phyloP scores from a whole-genome alignment of 2,329 filamentous ascomycete genomes.

The Colletotrichum sp. region DNA sequence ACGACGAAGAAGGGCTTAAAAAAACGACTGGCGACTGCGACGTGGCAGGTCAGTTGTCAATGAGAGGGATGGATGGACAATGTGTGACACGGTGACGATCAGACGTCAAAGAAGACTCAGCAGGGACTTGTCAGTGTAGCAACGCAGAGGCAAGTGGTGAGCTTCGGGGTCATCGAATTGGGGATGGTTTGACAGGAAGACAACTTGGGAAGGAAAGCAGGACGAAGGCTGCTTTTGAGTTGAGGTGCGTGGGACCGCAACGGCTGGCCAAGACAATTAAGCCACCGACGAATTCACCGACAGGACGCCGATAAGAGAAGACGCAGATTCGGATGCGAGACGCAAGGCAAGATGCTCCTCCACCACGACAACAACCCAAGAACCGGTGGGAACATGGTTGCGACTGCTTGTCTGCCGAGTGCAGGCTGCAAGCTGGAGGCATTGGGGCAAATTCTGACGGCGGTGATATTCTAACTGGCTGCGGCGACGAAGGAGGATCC shows the following conservation, averaged over 20 bases:
- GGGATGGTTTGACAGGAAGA: fast-evolving
- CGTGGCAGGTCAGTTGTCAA: not conserved
- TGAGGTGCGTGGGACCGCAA: not conserved
- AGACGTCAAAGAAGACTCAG: not conserved
- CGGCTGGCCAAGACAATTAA: not conserved
- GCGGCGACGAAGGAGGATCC: not conserved
- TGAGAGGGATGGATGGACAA: fast-evolving
- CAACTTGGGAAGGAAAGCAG: not conserved
- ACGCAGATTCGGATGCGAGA: not conserved
- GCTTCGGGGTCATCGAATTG: not conserved
- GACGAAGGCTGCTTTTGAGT: not conserved
- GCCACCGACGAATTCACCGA: not conserved
- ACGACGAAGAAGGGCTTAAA: not conserved
- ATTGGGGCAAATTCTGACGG: not conserved
- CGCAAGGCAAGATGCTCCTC: not conserved
- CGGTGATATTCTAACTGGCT: not conserved
- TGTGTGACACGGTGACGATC: not conserved
- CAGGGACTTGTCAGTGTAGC: not conserved
- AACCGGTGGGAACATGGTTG: not conserved
- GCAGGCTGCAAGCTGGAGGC: not conserved
- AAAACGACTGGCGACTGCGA: not conserved
- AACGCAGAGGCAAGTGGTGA: not conserved
- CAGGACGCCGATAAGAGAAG: not conserved
- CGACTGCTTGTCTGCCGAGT: not conserved
- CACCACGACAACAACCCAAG: not conserved